Base-by-base conservation (phyloP, 176 grass and related monocot species). In the Rhynchospora tenuis region DNA sequence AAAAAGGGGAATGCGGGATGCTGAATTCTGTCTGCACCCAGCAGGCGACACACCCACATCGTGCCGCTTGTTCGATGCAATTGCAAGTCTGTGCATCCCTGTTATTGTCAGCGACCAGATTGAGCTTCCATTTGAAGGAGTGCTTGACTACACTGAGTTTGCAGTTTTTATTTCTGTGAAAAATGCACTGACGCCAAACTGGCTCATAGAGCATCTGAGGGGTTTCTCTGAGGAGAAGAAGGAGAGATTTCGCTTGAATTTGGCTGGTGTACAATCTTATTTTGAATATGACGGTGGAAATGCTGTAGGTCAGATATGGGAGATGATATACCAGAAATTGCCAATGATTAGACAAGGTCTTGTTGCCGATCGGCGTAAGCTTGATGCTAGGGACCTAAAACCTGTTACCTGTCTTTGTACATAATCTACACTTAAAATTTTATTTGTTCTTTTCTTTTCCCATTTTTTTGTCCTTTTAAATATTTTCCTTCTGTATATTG, bases 71-170 rank as follows among this genome's bases (percentile, higher is more conserved):
- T 97, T 97, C 52, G 91, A 97, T 44, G 94, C 90, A 7, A 54
- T 97, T 64, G 79, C 89, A 65, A 97, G 94, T 54, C 84, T 94
- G 9, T 97, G 91, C 80, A 94, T 94, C 83, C 94, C 94, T 11
- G 88, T 97, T 38, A 38, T 94, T 64, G 85, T 94, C 13, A 97
- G 94, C 8, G 92, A 94, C 89, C 73, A 86, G 9, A 89, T 97
- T 26, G 92, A 97, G 85, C 90, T 97, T 50, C 94, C 91, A n/a
- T 97, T 92, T 3, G 94, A 97, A 86, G 94, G 91, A 62, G 81
- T 92, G 33, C 51, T 97, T 42, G 91, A 97, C 64, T 97, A 97
- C 77, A 87, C 91, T 14, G 70, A 92, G 7, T 88, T 93, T 57
- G 59, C 86, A 75, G 47, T 94, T 84, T 97, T 97, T 68, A 76